phyloP scores from a whole-genome alignment of 371 early-diverging fungal genomes.

The Mortierella sp. region DNA sequence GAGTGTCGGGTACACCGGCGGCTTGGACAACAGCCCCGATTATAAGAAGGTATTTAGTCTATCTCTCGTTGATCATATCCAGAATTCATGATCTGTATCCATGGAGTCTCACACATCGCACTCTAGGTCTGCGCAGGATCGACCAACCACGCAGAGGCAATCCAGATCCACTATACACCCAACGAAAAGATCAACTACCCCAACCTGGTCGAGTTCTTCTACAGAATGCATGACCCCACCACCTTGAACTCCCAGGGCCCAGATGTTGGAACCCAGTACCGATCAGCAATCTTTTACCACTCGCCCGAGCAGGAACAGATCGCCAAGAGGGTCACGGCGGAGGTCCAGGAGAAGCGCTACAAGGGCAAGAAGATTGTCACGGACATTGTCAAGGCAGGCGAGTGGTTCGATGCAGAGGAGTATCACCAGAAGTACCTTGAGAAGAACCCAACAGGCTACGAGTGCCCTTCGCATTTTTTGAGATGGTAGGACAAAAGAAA shows the following conservation, averaged over 20 bases:
- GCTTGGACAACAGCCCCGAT: constrained; percentile 62
- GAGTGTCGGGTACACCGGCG: constrained; percentile 90
- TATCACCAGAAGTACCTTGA: constrained; percentile 91
- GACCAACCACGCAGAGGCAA: constrained; percentile 89
- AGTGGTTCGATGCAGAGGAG: constrained; percentile 86
- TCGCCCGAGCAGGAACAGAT: constrained; percentile 73
- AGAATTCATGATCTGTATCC: no score
- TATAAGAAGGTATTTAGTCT: constrained; percentile 66
- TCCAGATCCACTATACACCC: constrained; percentile 84
- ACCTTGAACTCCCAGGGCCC: constrained; percentile 67
- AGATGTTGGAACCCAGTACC: constrained; percentile 88
- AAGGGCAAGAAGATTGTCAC: constrained; percentile 74
- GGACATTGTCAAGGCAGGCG: constrained; percentile 74
- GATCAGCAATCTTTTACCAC: constrained; percentile 90
- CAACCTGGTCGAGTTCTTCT: constrained; percentile 85
- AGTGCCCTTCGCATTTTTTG: constrained; percentile 58
- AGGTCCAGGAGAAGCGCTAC: constrained; percentile 73
- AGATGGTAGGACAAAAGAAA: not conserved
- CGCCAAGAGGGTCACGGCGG: constrained; percentile 77
- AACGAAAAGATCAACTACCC: constrained; percentile 67
- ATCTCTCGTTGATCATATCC: no score
- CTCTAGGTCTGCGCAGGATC: constrained; percentile 70
- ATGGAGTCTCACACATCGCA: no score
- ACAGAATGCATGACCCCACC: constrained; percentile 83
- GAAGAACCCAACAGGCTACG: constrained; percentile 60